Base-by-base conservation (phyloP, 441 rosid species). In the Adansonia madagascariensis region DNA sequence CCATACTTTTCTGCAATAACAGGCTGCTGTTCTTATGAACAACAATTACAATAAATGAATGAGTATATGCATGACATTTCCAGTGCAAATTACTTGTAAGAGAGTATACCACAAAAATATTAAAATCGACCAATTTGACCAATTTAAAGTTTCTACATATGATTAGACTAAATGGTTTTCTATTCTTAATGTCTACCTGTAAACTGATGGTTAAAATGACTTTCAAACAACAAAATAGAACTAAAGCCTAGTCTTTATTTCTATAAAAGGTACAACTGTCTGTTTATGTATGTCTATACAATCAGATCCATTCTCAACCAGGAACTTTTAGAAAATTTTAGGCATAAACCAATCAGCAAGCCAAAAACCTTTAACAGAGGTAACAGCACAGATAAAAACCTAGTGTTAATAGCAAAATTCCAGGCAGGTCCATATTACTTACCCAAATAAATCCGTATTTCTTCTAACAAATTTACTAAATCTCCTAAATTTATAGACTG, bases 1-100 rank as follows among this genome's bases (percentile, higher is more conserved):
- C 92, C 97, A 80, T 86, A 85, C 84, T 88, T 95, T 88, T 95
- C 98, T 52, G 86, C 75, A 83, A 95, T 89, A 82, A 94, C 94
- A 84, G 91, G 95, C 99, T 95, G 91, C 61, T 70, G 77, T 82
- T 87, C 84, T 79, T 77, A 79, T 82, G 75, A 53, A 76, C 68
- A 86, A 80, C 77, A 80, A 81, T 77, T 71, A 76, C 31, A 81
- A 80, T 84, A 76, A 80, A 75, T 69, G 55, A 77, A 73, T 71
- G 60, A 69, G 76, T 55, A 60, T 44, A 71, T 4, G 41, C 56
- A 70, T 76, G 71, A 71, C 39, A 77, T 68, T 66, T 72, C n/a
- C 27, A 67, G 4, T n/a, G 35, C 18, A 67, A 11, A 67, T 2
- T 44, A 2, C n/a, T 44, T 0, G 2, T 17, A 44, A 66, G 35